Base-by-base conservation (phyloP, 768 basidiomycete genomes). In the Macrocybe gigantea region DNA sequence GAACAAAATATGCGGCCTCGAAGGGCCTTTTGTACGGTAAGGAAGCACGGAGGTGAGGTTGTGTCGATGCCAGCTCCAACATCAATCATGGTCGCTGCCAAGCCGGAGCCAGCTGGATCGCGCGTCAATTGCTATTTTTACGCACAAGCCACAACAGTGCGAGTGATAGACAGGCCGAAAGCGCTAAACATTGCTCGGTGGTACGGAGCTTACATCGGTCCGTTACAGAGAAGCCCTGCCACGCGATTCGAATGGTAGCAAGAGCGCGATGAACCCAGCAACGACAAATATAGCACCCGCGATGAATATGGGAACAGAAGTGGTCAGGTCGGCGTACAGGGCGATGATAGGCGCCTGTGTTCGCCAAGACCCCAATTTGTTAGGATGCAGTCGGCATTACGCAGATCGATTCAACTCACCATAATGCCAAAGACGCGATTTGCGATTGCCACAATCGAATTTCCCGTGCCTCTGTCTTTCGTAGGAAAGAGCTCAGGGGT, bases 391-490 rank as follows among this genome's bases (percentile, higher is more conserved):
- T 8, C 11, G 3, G n/a, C 5, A 31, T 11, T 36, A 3, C 37
- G 22, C 22, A 22, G 22, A 32, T 13, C n/a, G n/a, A 4, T 11
- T 4, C 36, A 38, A 38, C 77, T 49, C 51, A 85, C 86, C 54
- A 88, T 71, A 44, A 88, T 74, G 3, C 87, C 82, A 60, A 86
- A 88, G 11, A 86, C 67, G 10, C 85, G 72, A 40, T 72, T 71
- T 0, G 80, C 77, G 1, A 79, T 80, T 6, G 81, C 72, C 1
- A 75, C 75, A 41, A 88, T 65, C 4, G 79, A 82, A 50, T 83
- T 85, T 2, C 85, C 85, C 0, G 85, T 88, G 0, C 85, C 85
- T 33, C 85, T 71, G 61, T 86, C 78, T 57, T 83, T 83, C 32
- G 81, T 80, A 8, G 83, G 80, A 60, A 86, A 85, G 5, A 84